Evolutionary conservation across 2,329 filamentous ascomycete species (phyloP).

Genomic region (Fusarium ramigenum): DNA sequence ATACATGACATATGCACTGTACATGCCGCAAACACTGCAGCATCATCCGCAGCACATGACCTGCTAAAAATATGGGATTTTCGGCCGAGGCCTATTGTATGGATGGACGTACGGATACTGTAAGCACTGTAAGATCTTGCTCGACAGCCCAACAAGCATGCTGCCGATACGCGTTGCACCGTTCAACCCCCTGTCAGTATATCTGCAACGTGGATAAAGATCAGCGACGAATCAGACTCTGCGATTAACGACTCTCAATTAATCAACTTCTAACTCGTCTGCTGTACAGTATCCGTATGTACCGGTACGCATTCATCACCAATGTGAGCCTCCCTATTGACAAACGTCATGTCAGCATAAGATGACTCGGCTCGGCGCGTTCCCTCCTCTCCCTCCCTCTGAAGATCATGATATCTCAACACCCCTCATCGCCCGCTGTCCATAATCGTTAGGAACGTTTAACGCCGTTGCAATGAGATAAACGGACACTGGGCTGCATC

Average conservation of each 20-base stretch:
- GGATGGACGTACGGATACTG: background rate
- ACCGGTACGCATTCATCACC: background rate
- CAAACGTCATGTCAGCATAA: background rate
- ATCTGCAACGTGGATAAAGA: constrained; percentile 2
- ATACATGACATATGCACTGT: constrained; percentile 10
- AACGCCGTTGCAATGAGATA: constrained; percentile 15
- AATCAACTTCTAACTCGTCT: constrained; percentile 13
- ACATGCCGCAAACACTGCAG: background rate
- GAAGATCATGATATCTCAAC: constrained; percentile 17
- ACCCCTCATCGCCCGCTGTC: background rate
- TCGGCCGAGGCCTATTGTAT: background rate
- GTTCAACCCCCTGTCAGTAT: background rate
- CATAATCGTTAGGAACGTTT: background rate
- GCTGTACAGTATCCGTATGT: background rate
- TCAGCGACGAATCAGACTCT: constrained; percentile 1
- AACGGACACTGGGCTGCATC: constrained; percentile 6
- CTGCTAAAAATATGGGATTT: background rate
- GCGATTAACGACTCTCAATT: background rate
- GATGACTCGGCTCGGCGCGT: constrained; percentile 30
- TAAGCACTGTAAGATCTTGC: background rate
- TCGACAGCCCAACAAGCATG: constrained; percentile 2
- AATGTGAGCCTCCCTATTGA: background rate
- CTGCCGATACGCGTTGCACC: background rate
- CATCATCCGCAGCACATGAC: constrained; percentile 23
- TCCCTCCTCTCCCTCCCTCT: constrained; percentile 15